Evolutionary conservation across 2,329 filamentous ascomycete genomes (phyloP), one percentile per base, ranked within the genome.

Genomic region (Nothophaeocryptopus gaeumannii): DNA sequence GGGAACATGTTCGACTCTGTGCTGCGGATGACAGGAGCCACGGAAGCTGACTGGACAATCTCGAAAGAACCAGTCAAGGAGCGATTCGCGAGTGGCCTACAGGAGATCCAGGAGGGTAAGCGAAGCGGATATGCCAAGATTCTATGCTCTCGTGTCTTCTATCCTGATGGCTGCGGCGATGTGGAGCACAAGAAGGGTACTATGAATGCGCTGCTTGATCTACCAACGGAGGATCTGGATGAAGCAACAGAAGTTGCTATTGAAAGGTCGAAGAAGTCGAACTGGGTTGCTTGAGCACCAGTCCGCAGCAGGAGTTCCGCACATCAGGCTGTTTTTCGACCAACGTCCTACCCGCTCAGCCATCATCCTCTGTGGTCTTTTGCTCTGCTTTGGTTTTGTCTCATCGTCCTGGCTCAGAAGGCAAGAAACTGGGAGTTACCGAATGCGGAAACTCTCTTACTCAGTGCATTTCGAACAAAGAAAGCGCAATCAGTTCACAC

Each of bases 1-100:
- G 73, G 74, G 9, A 83, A 88, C 8, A 86, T 88, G 72, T 74
- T 88, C 47, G 76, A 78, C 34, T 77, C 76, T 13, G 67, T 84
- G 10, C 74, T 83, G 58, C 76, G 78, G 0, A 82, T 83, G 3
- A 78, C 79, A 0, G 76, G 76, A 0, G 81, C 78, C 0, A 77
- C 69, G 1, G 78, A 83, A 33, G 67, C 65, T 0, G 83, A 86
- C 59, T 88, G 84, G 84, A 74, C 62, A 2, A 74, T 88, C 47
- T 70, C 62, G 1, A 66, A 74, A 7, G 76, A 83, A 65, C 58
- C 64, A 0, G 67, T 71, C 1, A 55, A 69, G 35, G 67, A 79
- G 62, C 74, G 82, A 16, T 80, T 74, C 53, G 64, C 70, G 43
- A 70, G 76, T 1, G 82, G 74, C 0, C 53, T 72, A 47, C 72